phyloP scores from a whole-genome alignment of 306 rosid genomes.

The Styphnolobium japonicum region DNA sequence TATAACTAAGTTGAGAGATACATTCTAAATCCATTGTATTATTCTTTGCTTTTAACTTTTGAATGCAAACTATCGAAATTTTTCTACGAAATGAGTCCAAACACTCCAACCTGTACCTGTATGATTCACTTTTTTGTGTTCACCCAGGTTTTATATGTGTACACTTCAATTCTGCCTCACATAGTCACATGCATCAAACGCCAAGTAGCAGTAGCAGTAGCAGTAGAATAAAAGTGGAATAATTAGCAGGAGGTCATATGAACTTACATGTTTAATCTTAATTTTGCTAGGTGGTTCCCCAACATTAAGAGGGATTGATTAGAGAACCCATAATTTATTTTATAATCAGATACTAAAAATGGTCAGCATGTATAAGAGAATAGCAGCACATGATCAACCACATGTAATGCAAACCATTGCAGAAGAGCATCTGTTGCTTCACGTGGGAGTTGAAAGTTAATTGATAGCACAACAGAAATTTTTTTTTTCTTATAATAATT shows the following conservation, averaged over 20 bases:
- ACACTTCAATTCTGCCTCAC: not conserved
- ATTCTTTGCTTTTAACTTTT: not conserved
- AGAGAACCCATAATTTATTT: not conserved
- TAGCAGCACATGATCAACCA: constrained; percentile 36
- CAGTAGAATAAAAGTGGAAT: not conserved
- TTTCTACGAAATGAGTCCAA: not conserved
- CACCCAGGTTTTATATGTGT: not conserved
- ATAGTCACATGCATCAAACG: constrained; percentile 26
- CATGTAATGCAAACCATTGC: constrained; percentile 16
- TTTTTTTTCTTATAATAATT: not conserved
- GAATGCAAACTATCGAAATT: not conserved
- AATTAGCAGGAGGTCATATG: constrained; percentile 2
- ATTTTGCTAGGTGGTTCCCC: constrained; percentile 26
- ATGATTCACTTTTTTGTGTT: not conserved
- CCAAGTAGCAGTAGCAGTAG: not conserved
- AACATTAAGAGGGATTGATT: constrained; percentile 3
- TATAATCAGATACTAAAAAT: not conserved
- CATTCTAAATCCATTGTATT: not conserved
- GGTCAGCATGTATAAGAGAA: constrained; percentile 10
- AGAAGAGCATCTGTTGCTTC: constrained; percentile 15
- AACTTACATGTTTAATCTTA: not conserved
- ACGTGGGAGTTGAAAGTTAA: not conserved
- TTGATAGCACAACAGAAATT: not conserved
- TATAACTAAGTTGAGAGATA: not conserved
- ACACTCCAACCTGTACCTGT: constrained; percentile 1